phyloP scores from a whole-genome alignment of 495 filamentous ascomycete genomes.

The Viridothelium virens region DNA sequence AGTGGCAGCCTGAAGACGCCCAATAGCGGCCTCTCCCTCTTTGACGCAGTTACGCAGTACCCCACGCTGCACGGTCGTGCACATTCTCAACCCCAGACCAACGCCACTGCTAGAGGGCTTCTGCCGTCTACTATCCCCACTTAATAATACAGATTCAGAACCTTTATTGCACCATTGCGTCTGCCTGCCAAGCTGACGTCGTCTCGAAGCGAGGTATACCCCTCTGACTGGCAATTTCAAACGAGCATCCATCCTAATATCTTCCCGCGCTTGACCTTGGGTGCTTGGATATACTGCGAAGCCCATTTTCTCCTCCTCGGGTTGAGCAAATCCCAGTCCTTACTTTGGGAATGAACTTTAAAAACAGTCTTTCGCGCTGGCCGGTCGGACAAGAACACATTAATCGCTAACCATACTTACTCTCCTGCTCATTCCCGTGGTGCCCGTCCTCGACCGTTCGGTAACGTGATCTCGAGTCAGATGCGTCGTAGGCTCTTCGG shows the following conservation, averaged over 20 bases:
- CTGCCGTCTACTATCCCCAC: slow-evolving; percentile 1
- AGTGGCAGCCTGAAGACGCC: not conserved
- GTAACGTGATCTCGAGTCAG: not conserved
- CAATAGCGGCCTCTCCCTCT: not conserved
- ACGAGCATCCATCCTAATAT: not conserved
- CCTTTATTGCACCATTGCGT: not conserved
- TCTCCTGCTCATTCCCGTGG: not conserved
- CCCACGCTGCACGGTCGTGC: slow-evolving; percentile 12
- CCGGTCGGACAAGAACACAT: slow-evolving; percentile 36
- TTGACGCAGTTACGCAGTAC: slow-evolving; percentile 9
- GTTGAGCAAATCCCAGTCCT: not conserved
- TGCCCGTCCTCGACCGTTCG: not conserved
- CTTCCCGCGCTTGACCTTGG: not conserved
- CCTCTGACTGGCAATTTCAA: too few relatives aligned
- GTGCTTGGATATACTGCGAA: not conserved
- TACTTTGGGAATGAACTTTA: slow-evolving; percentile 35
- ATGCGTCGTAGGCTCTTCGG: not conserved
- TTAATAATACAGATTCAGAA: slow-evolving; percentile 1
- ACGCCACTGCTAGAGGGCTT: not conserved
- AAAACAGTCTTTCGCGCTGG: slow-evolving; percentile 32
- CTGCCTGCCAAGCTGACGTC: not conserved
- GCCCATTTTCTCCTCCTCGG: not conserved
- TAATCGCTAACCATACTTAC: slow-evolving; percentile 25
- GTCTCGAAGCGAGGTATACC: not conserved
- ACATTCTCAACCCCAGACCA: slow-evolving; percentile 10